These are phyloP conservation scores for Phytophthora europaea DNA, from an alignment of 352 stramenopile species.

Conservation along the genomic window DNA sequence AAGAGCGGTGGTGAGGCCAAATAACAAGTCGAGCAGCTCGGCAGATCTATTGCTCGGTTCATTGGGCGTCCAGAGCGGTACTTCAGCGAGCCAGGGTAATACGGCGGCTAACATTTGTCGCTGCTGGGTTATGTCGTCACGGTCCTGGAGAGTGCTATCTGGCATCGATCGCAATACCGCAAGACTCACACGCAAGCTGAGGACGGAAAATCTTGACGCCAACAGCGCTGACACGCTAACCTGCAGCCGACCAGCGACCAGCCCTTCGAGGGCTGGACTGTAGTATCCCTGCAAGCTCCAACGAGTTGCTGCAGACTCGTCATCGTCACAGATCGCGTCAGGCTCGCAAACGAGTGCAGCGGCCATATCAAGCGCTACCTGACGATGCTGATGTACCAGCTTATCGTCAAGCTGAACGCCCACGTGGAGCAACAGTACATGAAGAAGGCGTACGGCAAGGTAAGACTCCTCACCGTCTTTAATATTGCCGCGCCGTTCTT, in stretches of 20 bases:
- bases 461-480: constrained; percentile 30
- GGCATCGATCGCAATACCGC: constrained; percentile 50
- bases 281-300: constrained; percentile 42
- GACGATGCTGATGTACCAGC: constrained; percentile 43
- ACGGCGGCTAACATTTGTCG: constrained; percentile 61
- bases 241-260: constrained; percentile 31
- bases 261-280: constrained; percentile 25
- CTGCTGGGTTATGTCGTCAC: constrained; percentile 46
- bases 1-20: constrained; percentile 58
- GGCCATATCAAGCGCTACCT: constrained; percentile 39
- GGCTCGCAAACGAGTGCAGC: constrained; percentile 24
- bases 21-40: constrained; percentile 59
- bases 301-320: constrained; percentile 31
- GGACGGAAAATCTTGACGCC: constrained; percentile 36
- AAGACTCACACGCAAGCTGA: constrained; percentile 50
- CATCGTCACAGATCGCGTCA: constrained; percentile 19
- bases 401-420: constrained; percentile 45
- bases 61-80: constrained; percentile 25
- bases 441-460: constrained; percentile 54
- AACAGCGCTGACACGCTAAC: constrained; percentile 41
- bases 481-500: constrained; percentile 11
- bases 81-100: constrained; percentile 69
- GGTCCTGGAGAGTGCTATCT: constrained; percentile 34
- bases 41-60: constrained; percentile 11
- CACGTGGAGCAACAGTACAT: constrained; percentile 61